phyloP scores from a whole-genome alignment of 768 basidiomycete genomes.

The Collybiopsis confluens region DNA sequence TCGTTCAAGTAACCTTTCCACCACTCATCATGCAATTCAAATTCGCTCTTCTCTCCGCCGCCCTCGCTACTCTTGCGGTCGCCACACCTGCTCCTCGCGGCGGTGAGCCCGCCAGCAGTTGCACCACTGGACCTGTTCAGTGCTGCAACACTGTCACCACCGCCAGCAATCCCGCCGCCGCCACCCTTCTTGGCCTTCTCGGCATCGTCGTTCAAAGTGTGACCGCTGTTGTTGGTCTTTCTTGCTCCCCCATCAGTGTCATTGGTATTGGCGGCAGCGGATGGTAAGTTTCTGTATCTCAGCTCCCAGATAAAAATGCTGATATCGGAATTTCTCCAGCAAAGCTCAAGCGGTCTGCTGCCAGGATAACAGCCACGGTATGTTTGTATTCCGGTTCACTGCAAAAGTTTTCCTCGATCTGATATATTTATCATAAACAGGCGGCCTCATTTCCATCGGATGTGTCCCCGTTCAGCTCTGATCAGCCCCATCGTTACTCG shows the following conservation, averaged over 20 bases:
- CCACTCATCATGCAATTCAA: neutral
- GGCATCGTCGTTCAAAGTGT: slow-evolving; percentile 47
- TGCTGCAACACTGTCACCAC: neutral
- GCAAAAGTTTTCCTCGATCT: no score
- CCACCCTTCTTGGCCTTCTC: slow-evolving; percentile 11
- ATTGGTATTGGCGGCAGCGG: slow-evolving; percentile 2
- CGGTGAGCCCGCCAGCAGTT: neutral
- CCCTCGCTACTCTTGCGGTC: neutral
- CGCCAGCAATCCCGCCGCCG: neutral
- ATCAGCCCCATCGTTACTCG: no score
- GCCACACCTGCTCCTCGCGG: neutral
- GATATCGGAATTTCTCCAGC: neutral
- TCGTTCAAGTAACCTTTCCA: neutral
- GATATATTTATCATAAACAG: neutral
- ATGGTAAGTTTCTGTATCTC: neutral
- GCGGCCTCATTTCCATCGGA: neutral
- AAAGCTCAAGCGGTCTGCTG: neutral
- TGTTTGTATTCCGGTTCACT: neutral
- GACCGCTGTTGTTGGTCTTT: neutral
- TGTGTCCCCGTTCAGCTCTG: neutral
- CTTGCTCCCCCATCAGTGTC: slow-evolving; percentile 1
- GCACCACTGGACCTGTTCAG: neutral
- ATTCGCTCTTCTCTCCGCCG: neutral
- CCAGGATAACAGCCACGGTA: neutral
- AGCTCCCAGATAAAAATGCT: neutral